Base-by-base conservation (phyloP, 2,329 filamentous ascomycete genomes). In the Aspergillus candidus region DNA sequence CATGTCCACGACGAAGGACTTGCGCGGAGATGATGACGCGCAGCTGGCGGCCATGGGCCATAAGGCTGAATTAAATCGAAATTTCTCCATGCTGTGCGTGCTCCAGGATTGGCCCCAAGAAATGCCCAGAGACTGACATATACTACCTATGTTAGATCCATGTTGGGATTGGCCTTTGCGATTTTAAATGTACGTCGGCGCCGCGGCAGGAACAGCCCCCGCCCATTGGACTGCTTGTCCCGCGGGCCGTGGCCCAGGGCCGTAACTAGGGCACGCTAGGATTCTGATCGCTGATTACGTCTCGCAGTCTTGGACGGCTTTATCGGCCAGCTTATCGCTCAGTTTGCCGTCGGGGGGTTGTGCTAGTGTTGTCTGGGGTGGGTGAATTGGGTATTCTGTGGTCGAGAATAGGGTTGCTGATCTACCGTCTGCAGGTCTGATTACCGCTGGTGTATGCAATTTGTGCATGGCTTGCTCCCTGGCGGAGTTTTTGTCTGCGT, bases 361-460 rank as follows among this genome's bases (percentile, higher is more conserved):
- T 14, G 80, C 77, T 6, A 77, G 82, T 46, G 82, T 89, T 33
- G 76, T 90, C 46, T 90, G 86, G 85, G 86, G 85, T 78, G 55
- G 48, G 53, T 13, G n/a, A n/a, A 1, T 35, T 22, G 12, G 27
- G 6, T 14, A 7, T 18, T 30, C 6, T 27, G 22, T 7, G 22
- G 8, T 27, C 8, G 22, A 27, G 6, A 27, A 2, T 27, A 11
- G n/a, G 30, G 10, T 35, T 41, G 10, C n/a, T 30, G 2, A 29
- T 32, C n/a, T 36, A 6, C 3, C 17, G 8, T 22, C 17, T 32
- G 11, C 11, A 66, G 63, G 67, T 41, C 65, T 84, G 22, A 59
- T 78, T 3, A 74, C 77, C 8, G 78, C 79, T 13, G 79, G 82
- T 39, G 54, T 86, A 37, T 87, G 83, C 68, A 88, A 87, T 55